Conservation (phyloP, 179 eudicot species). For the Beta corolliflora region DNA sequence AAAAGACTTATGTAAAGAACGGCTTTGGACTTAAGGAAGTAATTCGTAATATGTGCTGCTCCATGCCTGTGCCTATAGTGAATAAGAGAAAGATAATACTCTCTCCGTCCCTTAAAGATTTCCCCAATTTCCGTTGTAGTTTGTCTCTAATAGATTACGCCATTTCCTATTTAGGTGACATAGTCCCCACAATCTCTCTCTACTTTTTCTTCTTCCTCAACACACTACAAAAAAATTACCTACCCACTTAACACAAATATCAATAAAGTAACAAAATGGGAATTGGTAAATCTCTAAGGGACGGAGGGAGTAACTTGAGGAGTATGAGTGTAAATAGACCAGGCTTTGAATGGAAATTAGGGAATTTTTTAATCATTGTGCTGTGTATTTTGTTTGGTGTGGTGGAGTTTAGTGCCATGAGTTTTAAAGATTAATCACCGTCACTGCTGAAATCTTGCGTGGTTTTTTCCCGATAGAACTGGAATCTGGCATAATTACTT, state of each 20-base stretch:
- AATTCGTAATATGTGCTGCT: not conserved
- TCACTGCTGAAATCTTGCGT: not conserved
- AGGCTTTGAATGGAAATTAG: not conserved
- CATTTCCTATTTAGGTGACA: too few relatives aligned
- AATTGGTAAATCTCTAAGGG: too few relatives aligned
- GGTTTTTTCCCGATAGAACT: not conserved
- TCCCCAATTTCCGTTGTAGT: too few relatives aligned
- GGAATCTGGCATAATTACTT: not conserved
- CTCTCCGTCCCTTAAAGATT: too few relatives aligned
- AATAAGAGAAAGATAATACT: not conserved
- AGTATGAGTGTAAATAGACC: not conserved
- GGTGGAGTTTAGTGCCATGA: not conserved
- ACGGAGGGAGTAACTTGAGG: not conserved
- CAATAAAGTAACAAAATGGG: too few relatives aligned
- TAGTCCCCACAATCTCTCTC: too few relatives aligned
- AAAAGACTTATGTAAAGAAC: not conserved
- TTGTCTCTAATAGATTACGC: too few relatives aligned
- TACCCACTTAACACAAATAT: too few relatives aligned
- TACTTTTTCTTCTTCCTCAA: too few relatives aligned
- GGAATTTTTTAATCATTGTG: too few relatives aligned
- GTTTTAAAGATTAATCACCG: not conserved
- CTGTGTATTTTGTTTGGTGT: constrained; percentile 2
- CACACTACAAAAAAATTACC: too few relatives aligned
- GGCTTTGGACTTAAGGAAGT: not conserved
- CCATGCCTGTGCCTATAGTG: not conserved